Base-by-base conservation (phyloP, 768 basidiomycete genomes). In the Brasilioporus rufonigricans region DNA sequence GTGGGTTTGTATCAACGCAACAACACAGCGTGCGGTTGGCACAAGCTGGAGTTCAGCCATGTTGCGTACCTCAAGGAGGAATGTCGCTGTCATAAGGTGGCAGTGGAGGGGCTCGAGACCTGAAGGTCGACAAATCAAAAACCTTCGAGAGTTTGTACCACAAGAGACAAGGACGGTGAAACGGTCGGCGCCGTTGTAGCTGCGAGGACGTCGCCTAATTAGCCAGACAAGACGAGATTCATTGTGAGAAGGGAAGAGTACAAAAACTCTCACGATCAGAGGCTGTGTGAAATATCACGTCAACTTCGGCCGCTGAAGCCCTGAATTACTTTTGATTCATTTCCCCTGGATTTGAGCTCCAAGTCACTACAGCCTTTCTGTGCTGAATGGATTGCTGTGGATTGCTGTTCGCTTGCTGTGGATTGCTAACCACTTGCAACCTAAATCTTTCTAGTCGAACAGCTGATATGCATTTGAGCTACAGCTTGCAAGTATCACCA, bases 371-470 rank as follows among this genome's bases (percentile, higher is more conserved):
- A 60, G 58, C 57, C 26, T 41, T 16, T 14, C 2, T 8, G 9
- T 4, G 3, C 27, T 7, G 24, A 3, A 14, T 19, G 9, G 14
- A 18, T 1, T 33, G 39, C 47, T 49, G 24, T 39, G 53, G 16
- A 12, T 12, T 59, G 61, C 57, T 63, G 57, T 63, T 46, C 19
- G 1, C 48, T 50, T 59, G 32, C 61, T 62, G 57, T 62, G 60
- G 19, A 0, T 16, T 10, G n/a, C 39, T 14, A 29, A 9, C 13
- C 16, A 29, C 19, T 19, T 12, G 21, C 35, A 19, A 1, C 12
- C 19, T 11, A 18, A 5, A 29, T 23, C 11, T 27, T 31, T 19
- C 21, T 27, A 11, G 24, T 29, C 9, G 31, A 35, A 2, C 8
- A 12, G 39, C 26, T 14, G n/a, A n/a, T n/a, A 7, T 38, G 38